Percentiles rank a stretch among this genome's conserved stretches.
phyloP scores from a whole-genome alignment of 176 grass and related monocot species.

The Raddia distichophylla region DNA sequence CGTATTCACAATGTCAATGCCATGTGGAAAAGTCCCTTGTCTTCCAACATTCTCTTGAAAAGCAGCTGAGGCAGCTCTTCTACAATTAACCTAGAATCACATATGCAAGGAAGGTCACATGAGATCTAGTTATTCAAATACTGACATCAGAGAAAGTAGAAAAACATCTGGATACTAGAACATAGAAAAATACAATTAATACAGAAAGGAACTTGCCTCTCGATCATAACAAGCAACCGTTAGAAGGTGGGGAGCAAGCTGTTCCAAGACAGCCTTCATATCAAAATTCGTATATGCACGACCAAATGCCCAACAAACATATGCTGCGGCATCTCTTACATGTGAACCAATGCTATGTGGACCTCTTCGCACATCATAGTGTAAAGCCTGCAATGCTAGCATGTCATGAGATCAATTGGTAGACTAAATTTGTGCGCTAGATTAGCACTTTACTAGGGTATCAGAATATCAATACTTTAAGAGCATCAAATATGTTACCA shows the following conservation, averaged over 20 bases:
- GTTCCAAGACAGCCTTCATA: constrained; percentile 81
- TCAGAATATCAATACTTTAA: constrained; percentile 6
- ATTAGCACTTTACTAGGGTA: constrained; percentile 23
- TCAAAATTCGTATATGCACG: constrained; percentile 86
- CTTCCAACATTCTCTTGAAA: constrained; percentile 99
- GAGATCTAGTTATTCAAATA: constrained; percentile 37
- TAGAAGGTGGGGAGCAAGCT: constrained; percentile 90
- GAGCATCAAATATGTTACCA: constrained; percentile 24
- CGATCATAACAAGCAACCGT: constrained; percentile 94
- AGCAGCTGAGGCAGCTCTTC: constrained; percentile 98
- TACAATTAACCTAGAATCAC: constrained; percentile 83
- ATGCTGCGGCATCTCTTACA: constrained; percentile 97
- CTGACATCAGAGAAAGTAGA: not conserved
- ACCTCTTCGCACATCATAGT: constrained; percentile 91
- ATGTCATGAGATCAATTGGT: constrained; percentile 31
- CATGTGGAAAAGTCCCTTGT: constrained; percentile 80
- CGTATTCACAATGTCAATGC: constrained; percentile 95
- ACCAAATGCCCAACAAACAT: constrained; percentile 98
- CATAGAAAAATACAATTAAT: constrained; percentile 32
- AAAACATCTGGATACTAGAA: constrained; percentile 25
- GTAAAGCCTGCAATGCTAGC: constrained; percentile 66
- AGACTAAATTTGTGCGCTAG: constrained; percentile 15
- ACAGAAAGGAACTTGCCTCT: constrained; percentile 73
- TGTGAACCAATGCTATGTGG: constrained; percentile 95
- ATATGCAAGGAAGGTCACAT: constrained; percentile 36